A percentile compares a stretch with the other conserved stretches of the same genome.
phyloP scores from a whole-genome alignment of 306 rosid species.

The Ochetophila trinervis region DNA sequence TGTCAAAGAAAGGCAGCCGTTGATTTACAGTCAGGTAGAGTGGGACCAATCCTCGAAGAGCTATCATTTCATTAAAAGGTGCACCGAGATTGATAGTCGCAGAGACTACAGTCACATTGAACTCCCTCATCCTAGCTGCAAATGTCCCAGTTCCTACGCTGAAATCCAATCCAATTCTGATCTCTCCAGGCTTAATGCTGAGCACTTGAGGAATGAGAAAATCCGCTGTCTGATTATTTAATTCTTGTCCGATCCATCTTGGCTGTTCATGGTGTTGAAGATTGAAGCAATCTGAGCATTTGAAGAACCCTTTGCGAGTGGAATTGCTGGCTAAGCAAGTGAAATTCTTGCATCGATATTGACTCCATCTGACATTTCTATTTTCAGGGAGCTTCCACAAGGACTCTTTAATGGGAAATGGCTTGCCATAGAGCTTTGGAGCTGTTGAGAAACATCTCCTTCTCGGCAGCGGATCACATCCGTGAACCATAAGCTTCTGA shows the following conservation, averaged over 20 bases:
- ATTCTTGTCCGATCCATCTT: constrained; percentile 44
- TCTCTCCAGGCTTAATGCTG: constrained; percentile 51
- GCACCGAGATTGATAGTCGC: constrained; percentile 67
- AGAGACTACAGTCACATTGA: constrained; percentile 63
- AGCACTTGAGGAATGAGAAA: constrained; percentile 56
- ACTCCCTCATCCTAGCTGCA: constrained; percentile 71
- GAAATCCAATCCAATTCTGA: constrained; percentile 68
- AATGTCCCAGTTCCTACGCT: constrained; percentile 79
- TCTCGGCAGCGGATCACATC: constrained; percentile 79
- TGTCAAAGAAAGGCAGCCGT: constrained; percentile 68
- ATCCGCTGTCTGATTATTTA: constrained; percentile 39
- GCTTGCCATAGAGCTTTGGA: constrained; percentile 49
- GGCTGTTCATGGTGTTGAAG: constrained; percentile 59
- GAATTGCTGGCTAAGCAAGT: constrained; percentile 48
- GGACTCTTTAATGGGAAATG: constrained; percentile 48
- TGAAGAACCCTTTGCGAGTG: constrained; percentile 58
- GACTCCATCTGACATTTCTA: constrained; percentile 74
- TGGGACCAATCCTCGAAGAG: constrained; percentile 71
- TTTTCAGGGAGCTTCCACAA: constrained; percentile 70
- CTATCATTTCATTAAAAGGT: constrained; percentile 75
- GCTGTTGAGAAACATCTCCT: constrained; percentile 65
- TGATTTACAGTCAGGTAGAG: constrained; percentile 67
- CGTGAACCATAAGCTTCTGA: constrained; percentile 79
- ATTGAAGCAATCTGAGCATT: constrained; percentile 73
- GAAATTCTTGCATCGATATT: constrained; percentile 65